Conservation (phyloP, 148 eudicot genomes). For the Rheum nobile region DNA sequence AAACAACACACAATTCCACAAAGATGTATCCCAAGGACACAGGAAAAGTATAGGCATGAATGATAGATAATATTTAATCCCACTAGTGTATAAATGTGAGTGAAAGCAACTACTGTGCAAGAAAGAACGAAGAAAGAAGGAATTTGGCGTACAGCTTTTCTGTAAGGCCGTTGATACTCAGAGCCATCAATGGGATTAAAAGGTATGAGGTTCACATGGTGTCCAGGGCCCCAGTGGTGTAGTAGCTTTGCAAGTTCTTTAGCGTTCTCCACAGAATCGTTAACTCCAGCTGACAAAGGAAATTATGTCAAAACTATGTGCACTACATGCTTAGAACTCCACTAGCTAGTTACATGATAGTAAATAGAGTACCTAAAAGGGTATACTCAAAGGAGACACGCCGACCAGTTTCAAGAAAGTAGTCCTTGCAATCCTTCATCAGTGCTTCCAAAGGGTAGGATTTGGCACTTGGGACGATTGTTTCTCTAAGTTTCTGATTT, state of each 20-base stretch:
- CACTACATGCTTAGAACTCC: neutral
- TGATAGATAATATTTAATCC: too few species aligned
- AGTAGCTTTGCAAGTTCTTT: slow-evolving; percentile 77
- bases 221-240: slow-evolving; percentile 85
- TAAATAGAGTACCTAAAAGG: slow-evolving; percentile 57
- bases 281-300: slow-evolving; percentile 72
- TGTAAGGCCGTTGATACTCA: slow-evolving; percentile 72
- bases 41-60: too few species aligned
- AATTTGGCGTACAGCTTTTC: slow-evolving; percentile 48
- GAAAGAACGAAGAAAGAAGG: neutral
- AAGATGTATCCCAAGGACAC: too few species aligned
- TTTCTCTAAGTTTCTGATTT: slow-evolving; percentile 89
- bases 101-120: neutral
- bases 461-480: slow-evolving; percentile 94
- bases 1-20: too few species aligned
- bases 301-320: neutral
- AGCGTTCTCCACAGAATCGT: slow-evolving; percentile 81
- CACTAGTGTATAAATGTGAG: neutral
- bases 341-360: neutral
- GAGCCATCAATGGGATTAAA: slow-evolving; percentile 93
- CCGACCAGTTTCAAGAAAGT: slow-evolving; percentile 76
- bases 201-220: slow-evolving; percentile 96
- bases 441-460: slow-evolving; percentile 86
- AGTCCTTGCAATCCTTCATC: slow-evolving; percentile 92
- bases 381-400: slow-evolving; percentile 97